Conservation (phyloP, 148 eudicot genomes). For the Rhododendron vialii region DNA sequence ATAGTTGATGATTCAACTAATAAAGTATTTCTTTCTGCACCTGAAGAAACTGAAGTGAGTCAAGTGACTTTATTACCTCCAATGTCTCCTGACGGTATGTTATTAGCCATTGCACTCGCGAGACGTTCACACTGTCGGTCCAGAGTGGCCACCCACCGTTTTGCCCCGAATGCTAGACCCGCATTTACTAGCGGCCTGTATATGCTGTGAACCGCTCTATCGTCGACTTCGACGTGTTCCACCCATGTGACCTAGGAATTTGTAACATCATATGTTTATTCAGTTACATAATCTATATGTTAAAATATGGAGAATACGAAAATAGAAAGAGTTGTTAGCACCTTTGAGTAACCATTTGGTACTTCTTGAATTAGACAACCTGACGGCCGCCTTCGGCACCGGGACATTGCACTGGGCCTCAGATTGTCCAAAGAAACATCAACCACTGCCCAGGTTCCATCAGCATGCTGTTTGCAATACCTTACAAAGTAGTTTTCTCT, state of each 20-base stretch:
- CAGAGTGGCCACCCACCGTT: slow-evolving; percentile 81
- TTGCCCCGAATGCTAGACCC: slow-evolving; percentile 85
- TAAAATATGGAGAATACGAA: not conserved
- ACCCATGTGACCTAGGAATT: slow-evolving; percentile 66
- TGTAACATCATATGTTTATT: no score
- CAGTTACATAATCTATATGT: not conserved
- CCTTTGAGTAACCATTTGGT: slow-evolving; percentile 92
- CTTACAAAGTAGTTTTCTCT: slow-evolving; percentile 85
- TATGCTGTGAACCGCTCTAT: slow-evolving; percentile 66
- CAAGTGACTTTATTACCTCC: slow-evolving; percentile 46
- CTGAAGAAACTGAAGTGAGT: not conserved
- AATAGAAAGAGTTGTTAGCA: not conserved
- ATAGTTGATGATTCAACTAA: not conserved
- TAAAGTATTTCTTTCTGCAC: not conserved
- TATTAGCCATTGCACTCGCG: slow-evolving; percentile 85
- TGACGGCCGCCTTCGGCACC: slow-evolving; percentile 81
- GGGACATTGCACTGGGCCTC: slow-evolving; percentile 47
- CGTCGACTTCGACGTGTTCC: slow-evolving; percentile 88
- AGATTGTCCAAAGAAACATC: slow-evolving; percentile 83
- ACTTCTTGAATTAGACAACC: slow-evolving; percentile 87
- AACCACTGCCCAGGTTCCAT: slow-evolving; percentile 86
- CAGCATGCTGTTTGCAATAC: slow-evolving; percentile 76
- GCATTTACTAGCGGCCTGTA: slow-evolving; percentile 68
- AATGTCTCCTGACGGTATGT: slow-evolving; percentile 68
- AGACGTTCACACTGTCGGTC: slow-evolving; percentile 88